Evolutionary conservation across 2,329 filamentous ascomycete genomes (phyloP).

Genomic region (Blastomyces parvus): DNA sequence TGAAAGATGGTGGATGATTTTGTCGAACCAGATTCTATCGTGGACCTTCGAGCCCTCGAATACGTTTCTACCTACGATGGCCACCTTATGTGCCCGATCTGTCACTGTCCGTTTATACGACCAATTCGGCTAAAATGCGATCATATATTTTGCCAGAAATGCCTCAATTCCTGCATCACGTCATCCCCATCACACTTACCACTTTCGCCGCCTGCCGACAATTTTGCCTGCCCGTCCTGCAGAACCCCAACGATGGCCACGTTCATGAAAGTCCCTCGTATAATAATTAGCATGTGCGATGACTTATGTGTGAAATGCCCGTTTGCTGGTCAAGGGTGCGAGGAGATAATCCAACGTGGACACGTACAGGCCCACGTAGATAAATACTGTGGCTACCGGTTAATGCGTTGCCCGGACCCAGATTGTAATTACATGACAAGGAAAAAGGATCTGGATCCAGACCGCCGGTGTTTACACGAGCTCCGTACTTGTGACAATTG

Average conservation of each 20-base stretch:
- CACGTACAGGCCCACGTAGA: slow-evolving; percentile 51
- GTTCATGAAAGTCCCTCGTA: slow-evolving; percentile 41
- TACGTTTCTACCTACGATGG: slow-evolving; percentile 48
- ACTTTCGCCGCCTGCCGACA: slow-evolving; percentile 17
- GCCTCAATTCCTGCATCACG: slow-evolving; percentile 43
- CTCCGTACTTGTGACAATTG: slow-evolving; percentile 46
- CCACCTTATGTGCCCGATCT: slow-evolving; percentile 56
- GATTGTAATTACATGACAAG: slow-evolving; percentile 45
- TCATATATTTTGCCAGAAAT: slow-evolving; percentile 54
- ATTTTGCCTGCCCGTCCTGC: slow-evolving; percentile 49
- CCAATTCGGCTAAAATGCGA: slow-evolving; percentile 52
- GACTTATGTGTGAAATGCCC: slow-evolving; percentile 53
- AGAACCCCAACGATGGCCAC: slow-evolving; percentile 37
- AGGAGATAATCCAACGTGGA: slow-evolving; percentile 44
- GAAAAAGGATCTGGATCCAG: slow-evolving; percentile 46
- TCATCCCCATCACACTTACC: slow-evolving; percentile 18
- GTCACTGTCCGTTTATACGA: slow-evolving; percentile 52
- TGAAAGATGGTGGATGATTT: not conserved
- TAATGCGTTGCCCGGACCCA: slow-evolving; percentile 43
- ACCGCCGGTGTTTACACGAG: slow-evolving; percentile 44
- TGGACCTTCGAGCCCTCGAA: slow-evolving; percentile 51
- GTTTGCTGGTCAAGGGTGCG: slow-evolving; percentile 46
- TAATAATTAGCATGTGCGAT: slow-evolving; percentile 53
- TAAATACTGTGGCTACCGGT: slow-evolving; percentile 49
- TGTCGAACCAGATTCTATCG: slow-evolving; percentile 13